Conservation (phyloP, 495 filamentous ascomycete species). For the Neurospora sp. region DNA sequence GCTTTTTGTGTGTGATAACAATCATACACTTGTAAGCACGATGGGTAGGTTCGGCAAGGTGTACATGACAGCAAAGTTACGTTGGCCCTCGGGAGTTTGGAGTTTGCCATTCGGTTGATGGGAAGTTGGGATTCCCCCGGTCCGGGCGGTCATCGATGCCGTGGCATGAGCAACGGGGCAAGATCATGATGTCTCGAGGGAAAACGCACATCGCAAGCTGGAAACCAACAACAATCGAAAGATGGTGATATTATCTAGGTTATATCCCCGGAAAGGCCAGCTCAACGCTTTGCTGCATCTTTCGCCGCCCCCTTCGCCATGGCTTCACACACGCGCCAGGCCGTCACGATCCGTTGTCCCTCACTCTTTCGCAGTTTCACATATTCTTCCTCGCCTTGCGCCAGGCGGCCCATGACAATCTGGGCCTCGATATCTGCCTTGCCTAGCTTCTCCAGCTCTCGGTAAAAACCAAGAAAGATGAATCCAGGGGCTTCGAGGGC, state of each 20-base stretch:
- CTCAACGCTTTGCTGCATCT: neutral
- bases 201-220: neutral
- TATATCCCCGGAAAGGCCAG: neutral
- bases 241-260: neutral
- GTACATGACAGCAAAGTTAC: neutral
- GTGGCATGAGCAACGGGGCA: neutral
- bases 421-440: conserved; percentile 16
- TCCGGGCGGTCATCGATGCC: neutral
- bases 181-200: neutral
- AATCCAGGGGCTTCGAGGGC: conserved; percentile 33
- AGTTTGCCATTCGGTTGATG: neutral
- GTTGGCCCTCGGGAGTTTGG: neutral
- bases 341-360: neutral
- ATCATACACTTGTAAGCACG: neutral
- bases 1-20: neutral
- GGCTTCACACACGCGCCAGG: neutral
- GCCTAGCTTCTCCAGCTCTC: conserved; percentile 28
- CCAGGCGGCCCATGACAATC: conserved; percentile 1
- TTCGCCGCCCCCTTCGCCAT: neutral
- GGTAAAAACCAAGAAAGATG: conserved; percentile 35
- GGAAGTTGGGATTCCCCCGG: neutral
- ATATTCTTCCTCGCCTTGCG: neutral
- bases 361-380: neutral
- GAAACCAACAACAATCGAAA: neutral
- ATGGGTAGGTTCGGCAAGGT: neutral